These are phyloP conservation scores for Mollisiaceae sp. DNA, from an alignment of 2,329 filamentous ascomycete species.

Conservation along the genomic window DNA sequence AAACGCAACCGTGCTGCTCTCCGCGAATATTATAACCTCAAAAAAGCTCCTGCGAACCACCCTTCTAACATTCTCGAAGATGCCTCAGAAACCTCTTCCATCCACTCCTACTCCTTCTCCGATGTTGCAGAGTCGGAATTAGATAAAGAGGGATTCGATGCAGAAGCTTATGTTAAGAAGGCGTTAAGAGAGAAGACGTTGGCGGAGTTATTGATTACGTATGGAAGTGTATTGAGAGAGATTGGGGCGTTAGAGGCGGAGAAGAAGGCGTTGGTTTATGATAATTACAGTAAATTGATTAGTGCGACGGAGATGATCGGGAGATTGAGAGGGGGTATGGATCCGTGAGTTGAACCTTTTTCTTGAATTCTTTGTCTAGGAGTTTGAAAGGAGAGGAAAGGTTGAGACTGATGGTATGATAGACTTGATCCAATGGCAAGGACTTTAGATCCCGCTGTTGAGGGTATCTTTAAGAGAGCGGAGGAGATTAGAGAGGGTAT, in stretches of 20 bases:
- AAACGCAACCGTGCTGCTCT: constrained; percentile 77
- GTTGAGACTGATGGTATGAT: neutral
- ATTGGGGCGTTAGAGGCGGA: constrained; percentile 91
- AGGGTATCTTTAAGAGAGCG: constrained; percentile 66
- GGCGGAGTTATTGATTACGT: constrained; percentile 71
- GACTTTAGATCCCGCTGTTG: constrained; percentile 74
- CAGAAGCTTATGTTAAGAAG: constrained; percentile 68
- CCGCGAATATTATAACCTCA: constrained; percentile 93
- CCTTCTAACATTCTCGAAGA: constrained; percentile 37
- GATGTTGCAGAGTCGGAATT: constrained; percentile 73
- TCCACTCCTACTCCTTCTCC: constrained; percentile 36
- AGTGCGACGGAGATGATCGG: constrained; percentile 95
- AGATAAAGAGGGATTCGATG: constrained; percentile 74
- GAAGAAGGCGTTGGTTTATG: constrained; percentile 95
- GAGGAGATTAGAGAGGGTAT: constrained; percentile 37
- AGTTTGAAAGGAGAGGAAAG: neutral
- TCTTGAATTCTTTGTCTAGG: neutral
- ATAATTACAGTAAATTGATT: constrained; percentile 97
- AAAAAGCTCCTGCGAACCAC: constrained; percentile 38
- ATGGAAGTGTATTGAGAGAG: constrained; percentile 76
- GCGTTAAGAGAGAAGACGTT: constrained; percentile 67
- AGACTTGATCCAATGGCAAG: constrained; percentile 57
- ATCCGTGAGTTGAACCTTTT: neutral
- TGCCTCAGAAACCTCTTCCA: constrained; percentile 33
- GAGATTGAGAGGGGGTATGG: constrained; percentile 84